Evolutionary conservation across 805 yeast genomes (phyloP), one percentile per base, ranked within the genome.

Genomic region (Kodamaea neixiangensis): DNA sequence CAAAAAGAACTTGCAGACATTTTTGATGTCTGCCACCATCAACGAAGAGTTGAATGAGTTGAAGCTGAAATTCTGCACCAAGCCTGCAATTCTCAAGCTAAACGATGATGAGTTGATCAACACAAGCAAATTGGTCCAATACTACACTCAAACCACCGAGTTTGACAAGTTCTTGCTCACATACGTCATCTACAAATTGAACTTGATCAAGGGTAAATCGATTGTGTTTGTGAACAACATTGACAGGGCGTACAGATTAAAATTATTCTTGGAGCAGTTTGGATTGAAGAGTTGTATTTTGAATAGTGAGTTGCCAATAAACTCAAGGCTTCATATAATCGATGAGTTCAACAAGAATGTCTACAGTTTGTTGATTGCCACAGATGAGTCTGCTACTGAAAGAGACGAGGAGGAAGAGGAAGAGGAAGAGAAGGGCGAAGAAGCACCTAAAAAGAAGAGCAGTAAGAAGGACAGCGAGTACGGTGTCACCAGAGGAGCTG

Each of bases 401-500:
- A 76, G 67, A 18, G 84, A 80, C 47, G 79, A 78, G 47, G 71
- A 62, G 10, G 79, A 72, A 0, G 66, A 56, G 11, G 63, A 56
- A 14, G 51, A 47, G 31, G 68, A 61, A 5, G 67, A 61, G 19
- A 61, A 54, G 3, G 62, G 48, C 18, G 60, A 57, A 20, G 63
- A 51, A 44, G 18, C 48, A 49, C 13, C 51, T 2, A 48, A 48
- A 21, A 57, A 58, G 42, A 64, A 59, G 62, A 57, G 63, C 61
- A 46, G 62, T 4, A 74, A 72, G 50, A 76, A 79, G 51, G 91
- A 86, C 61, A 78, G 75, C 54, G 98, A 94, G 60, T 94, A 87
- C 64, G 96, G 97, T 56, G 97, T 92, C 39, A 87, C 97, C 20
- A 82, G 99, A 68, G 99, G 99, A 63, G 96, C 94, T 37, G 99